Evolutionary conservation across 169 alveolate genomes (phyloP).

Genomic region (Plasmodium ovale): DNA sequence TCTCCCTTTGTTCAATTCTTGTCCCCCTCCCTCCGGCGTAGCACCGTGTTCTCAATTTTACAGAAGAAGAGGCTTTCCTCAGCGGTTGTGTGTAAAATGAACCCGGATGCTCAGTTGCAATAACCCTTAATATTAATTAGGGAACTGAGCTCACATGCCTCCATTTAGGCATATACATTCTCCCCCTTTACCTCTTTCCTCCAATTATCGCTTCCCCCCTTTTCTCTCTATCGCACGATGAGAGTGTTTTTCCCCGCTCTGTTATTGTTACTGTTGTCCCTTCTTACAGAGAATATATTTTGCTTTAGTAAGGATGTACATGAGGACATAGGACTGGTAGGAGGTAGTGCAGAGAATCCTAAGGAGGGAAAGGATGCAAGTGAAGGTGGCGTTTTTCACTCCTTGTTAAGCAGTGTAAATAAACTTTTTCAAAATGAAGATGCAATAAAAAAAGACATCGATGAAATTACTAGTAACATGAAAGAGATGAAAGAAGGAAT

Average conservation of each 20-base stretch:
- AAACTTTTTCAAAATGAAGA: not conserved
- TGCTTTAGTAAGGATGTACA: slow-evolving; percentile 10
- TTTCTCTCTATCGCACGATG: not conserved
- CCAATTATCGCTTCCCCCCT: no score
- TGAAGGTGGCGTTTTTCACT: not conserved
- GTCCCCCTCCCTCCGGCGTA: no score
- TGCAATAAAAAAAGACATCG: slow-evolving; percentile 4
- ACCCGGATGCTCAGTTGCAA: no score
- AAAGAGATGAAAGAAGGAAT: slow-evolving; percentile 16
- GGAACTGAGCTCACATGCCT: no score
- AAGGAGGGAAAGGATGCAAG: not conserved
- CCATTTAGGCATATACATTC: no score
- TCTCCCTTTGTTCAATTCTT: no score
- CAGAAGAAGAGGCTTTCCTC: no score
- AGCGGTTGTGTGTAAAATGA: no score
- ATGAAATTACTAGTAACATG: not conserved
- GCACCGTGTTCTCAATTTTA: no score
- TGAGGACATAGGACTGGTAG: not conserved
- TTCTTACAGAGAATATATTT: slow-evolving; percentile 20
- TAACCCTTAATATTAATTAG: no score
- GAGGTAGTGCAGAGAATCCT: not conserved
- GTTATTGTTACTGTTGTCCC: slow-evolving; percentile 6
- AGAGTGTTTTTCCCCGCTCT: slow-evolving; percentile 9
- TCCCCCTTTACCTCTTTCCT: not conserved
- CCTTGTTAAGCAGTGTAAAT: not conserved